These are phyloP conservation scores for Amylocystis lapponica DNA, from an alignment of 768 basidiomycete species.

Conservation along the genomic window DNA sequence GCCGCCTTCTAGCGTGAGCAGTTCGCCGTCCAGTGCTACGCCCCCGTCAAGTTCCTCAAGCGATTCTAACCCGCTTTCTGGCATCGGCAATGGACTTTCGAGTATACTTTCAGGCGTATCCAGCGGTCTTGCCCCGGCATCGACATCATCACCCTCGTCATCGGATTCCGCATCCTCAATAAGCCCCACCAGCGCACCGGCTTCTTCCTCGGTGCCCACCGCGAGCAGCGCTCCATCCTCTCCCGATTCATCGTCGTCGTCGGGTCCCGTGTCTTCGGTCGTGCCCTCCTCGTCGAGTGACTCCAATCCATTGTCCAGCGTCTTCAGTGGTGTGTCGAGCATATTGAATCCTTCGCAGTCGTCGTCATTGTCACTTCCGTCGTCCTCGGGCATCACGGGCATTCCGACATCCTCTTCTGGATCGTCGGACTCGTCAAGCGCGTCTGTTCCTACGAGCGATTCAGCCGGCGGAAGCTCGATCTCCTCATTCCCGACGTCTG, in stretches of 20 bases:
- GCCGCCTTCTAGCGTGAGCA: conserved; percentile 1
- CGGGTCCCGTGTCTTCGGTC: conserved; percentile 1
- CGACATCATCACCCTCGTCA: not conserved
- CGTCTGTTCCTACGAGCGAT: not conserved
- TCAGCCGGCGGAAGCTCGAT: not conserved
- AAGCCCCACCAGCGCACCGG: not conserved
- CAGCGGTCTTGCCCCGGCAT: too few species aligned
- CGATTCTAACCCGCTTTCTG: too few species aligned
- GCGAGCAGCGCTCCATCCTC: not conserved
- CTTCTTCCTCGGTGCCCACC: not conserved
- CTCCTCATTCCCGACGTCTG: too few species aligned
- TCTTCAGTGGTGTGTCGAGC: not conserved
- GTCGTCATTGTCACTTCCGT: conserved; percentile 3
- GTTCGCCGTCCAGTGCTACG: not conserved
- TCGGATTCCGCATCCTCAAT: not conserved
- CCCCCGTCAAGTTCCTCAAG: not conserved
- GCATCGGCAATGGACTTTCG: too few species aligned
- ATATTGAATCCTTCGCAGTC: conserved; percentile 1
- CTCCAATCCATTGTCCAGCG: not conserved
- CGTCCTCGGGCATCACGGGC: not conserved
- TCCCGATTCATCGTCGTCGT: not conserved
- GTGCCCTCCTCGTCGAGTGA: not conserved
- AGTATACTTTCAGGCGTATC: too few species aligned
- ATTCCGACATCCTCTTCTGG: not conserved
- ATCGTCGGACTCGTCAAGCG: conserved; percentile 6